Conservation (phyloP, 2,329 filamentous ascomycete genomes). For the Uncinocarpus reesii region DNA sequence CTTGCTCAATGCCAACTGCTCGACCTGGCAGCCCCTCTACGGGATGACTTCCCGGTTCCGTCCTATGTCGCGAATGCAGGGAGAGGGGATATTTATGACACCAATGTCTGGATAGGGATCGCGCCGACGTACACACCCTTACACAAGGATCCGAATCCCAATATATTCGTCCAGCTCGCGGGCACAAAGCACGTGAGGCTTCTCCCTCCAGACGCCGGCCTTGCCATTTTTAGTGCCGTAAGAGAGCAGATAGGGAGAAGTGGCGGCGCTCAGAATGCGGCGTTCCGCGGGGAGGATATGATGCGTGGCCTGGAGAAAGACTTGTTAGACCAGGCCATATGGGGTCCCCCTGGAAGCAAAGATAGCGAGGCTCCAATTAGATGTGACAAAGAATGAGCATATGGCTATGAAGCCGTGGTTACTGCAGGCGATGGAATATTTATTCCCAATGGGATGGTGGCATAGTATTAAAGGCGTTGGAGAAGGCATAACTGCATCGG, state of each 20-base stretch:
- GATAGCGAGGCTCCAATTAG: background rate
- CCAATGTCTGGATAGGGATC: constrained; percentile 78
- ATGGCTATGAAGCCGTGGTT: constrained; percentile 46
- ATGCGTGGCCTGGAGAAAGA: constrained; percentile 68
- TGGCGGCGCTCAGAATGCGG: constrained; percentile 29
- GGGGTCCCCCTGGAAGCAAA: constrained; percentile 39
- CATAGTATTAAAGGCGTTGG: constrained; percentile 64
- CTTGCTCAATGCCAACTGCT: constrained; percentile 70
- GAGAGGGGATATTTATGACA: constrained; percentile 74
- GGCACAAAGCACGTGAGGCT: constrained; percentile 60
- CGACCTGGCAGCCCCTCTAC: constrained; percentile 55
- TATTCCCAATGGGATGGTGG: constrained; percentile 78
- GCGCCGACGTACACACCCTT: constrained; percentile 82
- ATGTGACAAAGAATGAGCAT: background rate
- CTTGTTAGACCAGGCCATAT: constrained; percentile 58
- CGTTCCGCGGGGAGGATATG: constrained; percentile 73
- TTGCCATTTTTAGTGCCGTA: constrained; percentile 51
- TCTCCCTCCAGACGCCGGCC: constrained; percentile 49
- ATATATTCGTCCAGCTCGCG: constrained; percentile 75
- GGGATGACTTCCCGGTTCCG: constrained; percentile 58
- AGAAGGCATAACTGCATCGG: constrained; percentile 48
- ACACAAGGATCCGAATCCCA: constrained; percentile 88
- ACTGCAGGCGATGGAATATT: constrained; percentile 60
- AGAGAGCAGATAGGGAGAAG: constrained; percentile 29
- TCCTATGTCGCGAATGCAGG: constrained; percentile 52